Evolutionary conservation across 345 rosid species (phyloP).

Genomic region (Corchorus olitorius): DNA sequence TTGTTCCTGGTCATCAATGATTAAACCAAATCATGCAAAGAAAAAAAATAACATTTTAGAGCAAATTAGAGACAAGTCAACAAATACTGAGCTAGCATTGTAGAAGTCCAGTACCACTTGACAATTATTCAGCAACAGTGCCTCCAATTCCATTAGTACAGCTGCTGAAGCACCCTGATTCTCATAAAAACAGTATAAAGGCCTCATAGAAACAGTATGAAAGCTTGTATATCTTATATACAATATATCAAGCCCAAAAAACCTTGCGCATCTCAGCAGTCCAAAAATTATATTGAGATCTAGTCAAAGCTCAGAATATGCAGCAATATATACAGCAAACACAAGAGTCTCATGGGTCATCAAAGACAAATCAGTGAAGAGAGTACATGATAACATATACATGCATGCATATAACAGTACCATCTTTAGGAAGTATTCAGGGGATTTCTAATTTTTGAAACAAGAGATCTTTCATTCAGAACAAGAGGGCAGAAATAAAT

Average conservation of each 20-base stretch:
- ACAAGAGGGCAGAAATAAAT: background rate
- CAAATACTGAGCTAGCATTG: background rate
- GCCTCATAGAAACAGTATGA: background rate
- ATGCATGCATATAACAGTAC: background rate
- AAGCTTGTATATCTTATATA: background rate
- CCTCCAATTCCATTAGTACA: slow-evolving; percentile 72
- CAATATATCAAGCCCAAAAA: background rate
- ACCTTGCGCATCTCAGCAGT: background rate
- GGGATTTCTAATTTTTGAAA: background rate
- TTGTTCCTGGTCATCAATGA: slow-evolving; percentile 65
- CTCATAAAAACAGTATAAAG: slow-evolving; percentile 17
- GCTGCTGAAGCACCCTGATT: slow-evolving; percentile 67
- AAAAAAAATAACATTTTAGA: background rate
- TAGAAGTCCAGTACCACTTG: slow-evolving; percentile 52
- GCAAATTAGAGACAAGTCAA: slow-evolving; percentile 7
- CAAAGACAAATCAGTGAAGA: slow-evolving; percentile 5
- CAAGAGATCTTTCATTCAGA: background rate
- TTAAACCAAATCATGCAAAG: slow-evolving; percentile 18
- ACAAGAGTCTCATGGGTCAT: background rate
- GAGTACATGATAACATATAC: background rate
- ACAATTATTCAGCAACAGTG: slow-evolving; percentile 67
- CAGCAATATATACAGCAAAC: background rate
- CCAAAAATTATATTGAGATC: background rate
- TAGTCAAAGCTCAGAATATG: background rate
- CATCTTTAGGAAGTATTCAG: background rate